These are phyloP conservation scores for Amanita fuliginea DNA, from an alignment of 768 basidiomycete genomes.

Conservation along the genomic window DNA sequence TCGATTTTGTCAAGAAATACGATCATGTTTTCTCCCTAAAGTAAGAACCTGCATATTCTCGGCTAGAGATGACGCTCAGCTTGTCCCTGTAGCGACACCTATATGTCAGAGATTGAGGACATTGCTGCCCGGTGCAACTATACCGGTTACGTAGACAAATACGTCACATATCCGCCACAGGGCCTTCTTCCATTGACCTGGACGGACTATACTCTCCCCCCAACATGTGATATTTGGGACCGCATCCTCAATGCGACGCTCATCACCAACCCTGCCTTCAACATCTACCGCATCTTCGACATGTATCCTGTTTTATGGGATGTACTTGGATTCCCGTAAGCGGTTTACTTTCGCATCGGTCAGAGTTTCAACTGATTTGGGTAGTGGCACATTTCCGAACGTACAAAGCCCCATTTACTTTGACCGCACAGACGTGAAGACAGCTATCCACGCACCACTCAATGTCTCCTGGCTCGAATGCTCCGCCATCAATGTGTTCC, in stretches of 20 bases:
- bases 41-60: conserved; percentile 23
- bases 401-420: conserved; percentile 60
- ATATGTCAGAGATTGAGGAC: conserved; percentile 46
- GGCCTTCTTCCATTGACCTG: conserved; percentile 60
- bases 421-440: conserved; percentile 55
- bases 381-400: conserved; percentile 47
- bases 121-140: conserved; percentile 49
- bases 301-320: conserved; percentile 70
- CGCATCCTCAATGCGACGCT: conserved; percentile 52
- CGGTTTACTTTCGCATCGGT: neutral
- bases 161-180: conserved; percentile 60
- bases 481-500: conserved; percentile 49
- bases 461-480: conserved; percentile 57
- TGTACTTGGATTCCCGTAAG: conserved; percentile 72
- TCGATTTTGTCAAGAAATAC: conserved; percentile 66
- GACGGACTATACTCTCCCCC: conserved; percentile 29
- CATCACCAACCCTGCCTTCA: conserved; percentile 60
- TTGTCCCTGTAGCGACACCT: conserved; percentile 36
- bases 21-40: conserved; percentile 62
- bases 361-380: neutral
- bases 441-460: conserved; percentile 58
- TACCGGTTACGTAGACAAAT: conserved; percentile 45
- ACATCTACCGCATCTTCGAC: conserved; percentile 71
- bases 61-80: neutral
- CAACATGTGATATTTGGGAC: conserved; percentile 60